These are phyloP conservation scores for Hymenoscyphus salicellus DNA, from an alignment of 2,329 filamentous ascomycete species.

Conservation along the genomic window DNA sequence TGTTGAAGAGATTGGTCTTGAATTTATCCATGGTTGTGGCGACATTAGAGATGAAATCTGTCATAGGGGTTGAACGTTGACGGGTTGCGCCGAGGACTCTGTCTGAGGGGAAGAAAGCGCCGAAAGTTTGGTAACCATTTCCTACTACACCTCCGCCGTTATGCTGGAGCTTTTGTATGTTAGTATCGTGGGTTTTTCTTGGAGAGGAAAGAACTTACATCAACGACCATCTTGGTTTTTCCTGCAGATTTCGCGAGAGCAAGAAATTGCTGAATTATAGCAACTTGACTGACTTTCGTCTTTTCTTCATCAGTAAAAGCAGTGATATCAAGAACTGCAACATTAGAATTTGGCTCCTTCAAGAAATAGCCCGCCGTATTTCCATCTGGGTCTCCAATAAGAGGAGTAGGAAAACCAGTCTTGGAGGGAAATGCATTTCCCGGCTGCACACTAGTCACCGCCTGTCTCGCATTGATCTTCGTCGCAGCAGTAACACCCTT, in stretches of 20 bases:
- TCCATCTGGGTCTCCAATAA: slow-evolving; percentile 10
- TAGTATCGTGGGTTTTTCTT: neutral
- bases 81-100: slow-evolving; percentile 13
- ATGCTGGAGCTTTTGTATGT: neutral
- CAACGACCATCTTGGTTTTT: slow-evolving; percentile 60
- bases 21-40: neutral
- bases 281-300: slow-evolving; percentile 24
- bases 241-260: slow-evolving; percentile 40
- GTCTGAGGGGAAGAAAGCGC: slow-evolving; percentile 31
- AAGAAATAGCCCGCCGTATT: slow-evolving; percentile 26
- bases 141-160: neutral
- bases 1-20: neutral
- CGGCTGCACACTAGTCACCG: neutral
- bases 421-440: neutral
- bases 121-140: slow-evolving; percentile 36
- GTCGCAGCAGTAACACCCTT: neutral
- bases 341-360: slow-evolving; percentile 11
- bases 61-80: slow-evolving; percentile 15
- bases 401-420: neutral
- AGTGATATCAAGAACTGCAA: slow-evolving; percentile 24
- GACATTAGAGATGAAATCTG: slow-evolving; percentile 7
- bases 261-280: neutral
- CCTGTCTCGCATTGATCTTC: neutral
- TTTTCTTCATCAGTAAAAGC: slow-evolving; percentile 28
- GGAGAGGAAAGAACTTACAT: slow-evolving; percentile 29